These are phyloP conservation scores for Mangifera indica DNA, from an alignment of 345 rosid genomes.

Conservation along the genomic window DNA sequence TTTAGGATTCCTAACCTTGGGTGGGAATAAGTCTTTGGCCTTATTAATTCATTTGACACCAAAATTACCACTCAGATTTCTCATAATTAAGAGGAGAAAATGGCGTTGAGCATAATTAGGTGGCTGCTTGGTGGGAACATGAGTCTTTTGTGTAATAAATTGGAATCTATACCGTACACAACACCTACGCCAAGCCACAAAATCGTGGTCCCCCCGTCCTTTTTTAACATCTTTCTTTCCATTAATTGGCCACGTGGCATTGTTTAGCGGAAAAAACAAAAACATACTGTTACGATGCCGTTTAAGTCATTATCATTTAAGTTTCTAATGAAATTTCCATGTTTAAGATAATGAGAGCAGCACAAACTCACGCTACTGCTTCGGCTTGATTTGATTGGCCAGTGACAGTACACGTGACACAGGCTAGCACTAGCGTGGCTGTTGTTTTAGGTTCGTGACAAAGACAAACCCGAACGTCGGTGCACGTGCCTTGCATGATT, in stretches of 20 bases:
- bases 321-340: background rate
- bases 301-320: background rate
- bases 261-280: background rate
- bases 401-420: background rate
- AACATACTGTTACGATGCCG: background rate
- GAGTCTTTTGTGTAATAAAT: background rate
- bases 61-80: background rate
- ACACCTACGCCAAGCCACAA: constrained; percentile 9
- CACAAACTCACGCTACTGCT: background rate
- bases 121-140: background rate
- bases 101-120: background rate
- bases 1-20: too few species aligned
- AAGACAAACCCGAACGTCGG: constrained; percentile 13
- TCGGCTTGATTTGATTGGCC: constrained; percentile 9
- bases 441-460: background rate
- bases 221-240: background rate
- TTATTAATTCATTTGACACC: background rate
- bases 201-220: background rate
- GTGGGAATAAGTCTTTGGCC: too few species aligned
- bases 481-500: constrained; percentile 12
- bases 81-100: background rate
- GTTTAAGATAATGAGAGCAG: background rate
- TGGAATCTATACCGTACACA: background rate
- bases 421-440: background rate
- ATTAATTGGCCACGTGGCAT: background rate